phyloP scores from a whole-genome alignment of 1,284 basidiomycete species.

The Peniophora sp. region DNA sequence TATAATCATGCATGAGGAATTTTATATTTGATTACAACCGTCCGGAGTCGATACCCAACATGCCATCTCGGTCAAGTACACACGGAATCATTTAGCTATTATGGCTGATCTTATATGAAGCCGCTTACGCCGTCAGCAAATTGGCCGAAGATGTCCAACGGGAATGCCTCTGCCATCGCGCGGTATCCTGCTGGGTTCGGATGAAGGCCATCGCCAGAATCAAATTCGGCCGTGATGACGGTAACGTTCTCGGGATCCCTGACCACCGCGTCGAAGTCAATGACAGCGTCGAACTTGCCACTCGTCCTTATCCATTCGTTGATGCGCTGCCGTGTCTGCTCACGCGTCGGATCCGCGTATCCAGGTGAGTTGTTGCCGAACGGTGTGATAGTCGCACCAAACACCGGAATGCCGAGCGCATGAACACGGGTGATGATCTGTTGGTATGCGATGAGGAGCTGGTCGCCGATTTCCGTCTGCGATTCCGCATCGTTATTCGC shows the following conservation, averaged over 20 bases:
- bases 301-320: conserved; percentile 35
- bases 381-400: conserved; percentile 44
- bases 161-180: conserved; percentile 33
- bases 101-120: conserved; percentile 12
- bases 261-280: conserved; percentile 39
- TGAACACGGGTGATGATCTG: conserved; percentile 37
- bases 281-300: conserved; percentile 35
- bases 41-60: background rate
- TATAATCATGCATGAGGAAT: no score
- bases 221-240: conserved; percentile 27
- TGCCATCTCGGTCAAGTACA: background rate
- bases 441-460: conserved; percentile 33
- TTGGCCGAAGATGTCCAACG: conserved; percentile 27
- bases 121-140: conserved; percentile 19
- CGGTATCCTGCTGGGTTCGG: conserved; percentile 37
- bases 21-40: no score
- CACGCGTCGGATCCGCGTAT: conserved; percentile 30
- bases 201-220: conserved; percentile 41
- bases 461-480: conserved; percentile 30
- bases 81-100: background rate
- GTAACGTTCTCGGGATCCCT: conserved; percentile 29
- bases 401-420: conserved; percentile 32
- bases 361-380: conserved; percentile 30
- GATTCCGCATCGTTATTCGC: conserved; percentile 24
- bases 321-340: conserved; percentile 32